Evolutionary conservation across 164 flowering plant genomes (phyloP).

Genomic region (Dillenia turbinata): DNA sequence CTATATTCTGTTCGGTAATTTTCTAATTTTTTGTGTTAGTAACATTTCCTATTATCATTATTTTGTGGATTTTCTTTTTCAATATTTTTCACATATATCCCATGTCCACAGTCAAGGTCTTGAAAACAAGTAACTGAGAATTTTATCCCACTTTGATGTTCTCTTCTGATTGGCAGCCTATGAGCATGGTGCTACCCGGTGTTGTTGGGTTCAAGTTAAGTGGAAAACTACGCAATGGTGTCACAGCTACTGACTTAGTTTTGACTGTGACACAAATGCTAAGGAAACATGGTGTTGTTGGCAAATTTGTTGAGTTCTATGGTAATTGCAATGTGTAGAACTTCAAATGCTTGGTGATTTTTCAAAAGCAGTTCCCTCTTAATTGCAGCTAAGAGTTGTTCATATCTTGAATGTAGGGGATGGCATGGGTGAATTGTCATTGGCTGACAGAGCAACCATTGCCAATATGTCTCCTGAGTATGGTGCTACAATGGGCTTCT

Average conservation of each 20-base stretch:
- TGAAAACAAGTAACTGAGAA: too few relatives aligned
- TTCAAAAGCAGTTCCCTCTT: not conserved
- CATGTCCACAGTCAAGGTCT: too few relatives aligned
- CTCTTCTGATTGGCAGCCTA: conserved; percentile 50
- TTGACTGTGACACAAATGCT: conserved; percentile 92
- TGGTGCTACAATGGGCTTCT: conserved; percentile 99
- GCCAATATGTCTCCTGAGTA: conserved; percentile 98
- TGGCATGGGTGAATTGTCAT: conserved; percentile 74
- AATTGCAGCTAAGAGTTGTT: not conserved
- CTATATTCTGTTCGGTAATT: too few relatives aligned
- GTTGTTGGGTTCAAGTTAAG: conserved; percentile 88
- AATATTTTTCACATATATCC: too few relatives aligned
- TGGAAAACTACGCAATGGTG: conserved; percentile 77
- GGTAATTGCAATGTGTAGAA: conserved; percentile 36
- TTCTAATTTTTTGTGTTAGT: too few relatives aligned
- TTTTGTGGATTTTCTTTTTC: too few relatives aligned
- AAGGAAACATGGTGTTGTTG: conserved; percentile 94
- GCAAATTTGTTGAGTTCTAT: conserved; percentile 92
- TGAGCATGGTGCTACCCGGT: conserved; percentile 99
- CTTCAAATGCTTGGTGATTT: too few relatives aligned
- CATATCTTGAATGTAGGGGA: conserved; percentile 44
- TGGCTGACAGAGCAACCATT: conserved; percentile 94
- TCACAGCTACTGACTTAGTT: conserved; percentile 94
- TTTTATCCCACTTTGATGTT: not conserved
- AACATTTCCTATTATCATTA: too few relatives aligned